Evolutionary conservation across 768 basidiomycete genomes (phyloP), one percentile per base, ranked within the genome.

Genomic region (Boletus edulis): DNA sequence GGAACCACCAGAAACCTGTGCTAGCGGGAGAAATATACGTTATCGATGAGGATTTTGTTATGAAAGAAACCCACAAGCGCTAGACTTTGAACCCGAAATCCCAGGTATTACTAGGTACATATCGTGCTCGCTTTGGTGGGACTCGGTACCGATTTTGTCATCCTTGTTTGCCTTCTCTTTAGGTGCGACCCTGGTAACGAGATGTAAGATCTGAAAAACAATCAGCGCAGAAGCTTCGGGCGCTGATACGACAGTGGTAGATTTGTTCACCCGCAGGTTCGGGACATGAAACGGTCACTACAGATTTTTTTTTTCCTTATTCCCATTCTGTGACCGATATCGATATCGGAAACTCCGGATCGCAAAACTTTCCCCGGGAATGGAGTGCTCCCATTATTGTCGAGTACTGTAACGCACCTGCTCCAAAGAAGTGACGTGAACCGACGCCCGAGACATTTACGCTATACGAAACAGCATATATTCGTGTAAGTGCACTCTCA

Each of bases 261-360:
- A 43, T 51, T 51, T 37, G n/a, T 37, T 31, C 37, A 18, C 31
- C 32, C 39, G 44, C 39, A 9, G 8, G 24, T 52, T n/a, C 44
- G 42, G 34, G 10, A 58, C 37, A 22, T 59, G 58, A 59, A 59
- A 59, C 57, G 29, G 22, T 17, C 18, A 17, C n/a, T 24, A 8
- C 7, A n/a, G 7, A 27, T 43, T 29, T 48, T 55, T 46, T 48
- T 38, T 31, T 7, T 22, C 24, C 24, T 12, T 20, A 9, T 58
- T 49, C 9, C 27, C 22, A 4, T 46, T 49, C 38, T 49, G 43
- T 18, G 27, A 29, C 27, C 46, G 44, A 38, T 7, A 39, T 34
- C 46, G 44, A 38, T 7, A 39, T 34, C 34, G 53, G 51, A 53
- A 32, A 11, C 18, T 46, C 31, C 40, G 20, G 2, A 9, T n/a